Percentiles rank a stretch among this genome's conserved stretches.
phyloP scores from a whole-genome alignment of 2,329 filamentous ascomycete genomes.

The Balansia obtecta region DNA sequence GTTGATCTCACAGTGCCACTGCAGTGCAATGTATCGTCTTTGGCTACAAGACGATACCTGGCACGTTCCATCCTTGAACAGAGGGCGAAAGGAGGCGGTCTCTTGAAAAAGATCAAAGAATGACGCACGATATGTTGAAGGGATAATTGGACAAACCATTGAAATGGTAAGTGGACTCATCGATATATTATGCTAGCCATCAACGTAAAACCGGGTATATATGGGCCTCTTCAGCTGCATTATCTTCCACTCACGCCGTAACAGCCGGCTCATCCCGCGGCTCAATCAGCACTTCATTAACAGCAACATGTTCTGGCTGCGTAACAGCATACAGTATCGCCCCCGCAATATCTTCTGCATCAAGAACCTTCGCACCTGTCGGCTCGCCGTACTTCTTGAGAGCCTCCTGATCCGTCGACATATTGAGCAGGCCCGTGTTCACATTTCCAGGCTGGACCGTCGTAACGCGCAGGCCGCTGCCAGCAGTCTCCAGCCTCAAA shows the following conservation, averaged over 20 bases:
- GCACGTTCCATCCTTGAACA: too few relatives aligned
- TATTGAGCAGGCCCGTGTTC: constrained; percentile 57
- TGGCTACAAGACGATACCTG: too few relatives aligned
- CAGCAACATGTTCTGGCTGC: constrained; percentile 62
- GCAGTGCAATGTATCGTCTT: too few relatives aligned
- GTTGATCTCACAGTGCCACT: too few relatives aligned
- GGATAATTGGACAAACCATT: too few relatives aligned
- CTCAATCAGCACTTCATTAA: constrained; percentile 73
- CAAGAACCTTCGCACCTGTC: constrained; percentile 61
- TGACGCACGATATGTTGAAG: too few relatives aligned
- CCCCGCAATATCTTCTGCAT: constrained; percentile 58
- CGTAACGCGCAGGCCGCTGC: constrained; percentile 60
- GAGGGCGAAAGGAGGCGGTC: too few relatives aligned
- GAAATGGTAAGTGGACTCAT: too few relatives aligned
- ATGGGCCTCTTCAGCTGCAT: too few relatives aligned
- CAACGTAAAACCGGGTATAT: too few relatives aligned
- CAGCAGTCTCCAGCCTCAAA: constrained; percentile 63
- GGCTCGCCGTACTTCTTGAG: constrained; percentile 69
- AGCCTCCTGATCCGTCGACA: constrained; percentile 66
- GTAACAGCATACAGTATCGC: constrained; percentile 63
- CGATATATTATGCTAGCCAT: too few relatives aligned
- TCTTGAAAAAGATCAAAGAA: too few relatives aligned
- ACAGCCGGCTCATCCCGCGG: constrained; percentile 54
- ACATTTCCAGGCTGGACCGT: constrained; percentile 68
- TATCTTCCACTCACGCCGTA: background rate